phyloP scores from a whole-genome alignment of 2,329 filamentous ascomycete species.

The Rhinocladiella mackenziei region DNA sequence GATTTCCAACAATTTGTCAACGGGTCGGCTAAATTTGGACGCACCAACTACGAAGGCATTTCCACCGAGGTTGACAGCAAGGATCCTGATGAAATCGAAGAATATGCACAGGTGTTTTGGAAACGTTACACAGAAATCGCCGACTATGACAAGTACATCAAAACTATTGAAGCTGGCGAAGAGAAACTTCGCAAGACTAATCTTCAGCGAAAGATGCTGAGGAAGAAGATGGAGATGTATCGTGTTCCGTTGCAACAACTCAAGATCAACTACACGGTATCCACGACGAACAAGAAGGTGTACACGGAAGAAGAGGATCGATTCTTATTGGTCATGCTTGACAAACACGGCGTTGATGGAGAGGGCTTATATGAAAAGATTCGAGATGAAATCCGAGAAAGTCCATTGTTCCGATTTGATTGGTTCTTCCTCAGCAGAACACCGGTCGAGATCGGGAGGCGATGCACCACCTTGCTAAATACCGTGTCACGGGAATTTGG shows the following conservation, averaged over 20 bases:
- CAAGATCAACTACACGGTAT: slow-evolving; percentile 98
- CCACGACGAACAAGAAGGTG: slow-evolving; percentile 99
- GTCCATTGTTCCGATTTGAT: slow-evolving; percentile 92
- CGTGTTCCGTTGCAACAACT: slow-evolving; percentile 96
- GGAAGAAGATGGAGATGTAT: slow-evolving; percentile 93
- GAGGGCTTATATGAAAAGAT: slow-evolving; percentile 90
- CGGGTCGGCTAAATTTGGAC: slow-evolving; percentile 86
- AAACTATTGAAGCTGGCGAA: slow-evolving; percentile 87
- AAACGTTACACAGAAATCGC: slow-evolving; percentile 85
- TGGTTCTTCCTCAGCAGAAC: slow-evolving; percentile 99
- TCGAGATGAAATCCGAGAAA: slow-evolving; percentile 93
- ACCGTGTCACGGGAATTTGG: slow-evolving; percentile 96
- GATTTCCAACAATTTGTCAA: slow-evolving; percentile 99
- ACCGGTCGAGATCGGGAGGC: slow-evolving; percentile 82
- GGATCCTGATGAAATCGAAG: slow-evolving; percentile 72
- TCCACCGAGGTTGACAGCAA: slow-evolving; percentile 90
- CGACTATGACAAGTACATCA: slow-evolving; percentile 84
- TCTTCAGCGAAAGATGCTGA: slow-evolving; percentile 86
- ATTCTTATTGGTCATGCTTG: slow-evolving; percentile 87
- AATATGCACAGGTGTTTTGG: slow-evolving; percentile 93
- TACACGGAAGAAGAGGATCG: slow-evolving; percentile 98
- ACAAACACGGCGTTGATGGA: slow-evolving; percentile 86
- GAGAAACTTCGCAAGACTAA: slow-evolving; percentile 83
- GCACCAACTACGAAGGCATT: slow-evolving; percentile 79
- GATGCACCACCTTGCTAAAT: slow-evolving; percentile 89